Base-by-base conservation (phyloP, 441 rosid genomes). In the Gossypium gossypioides region DNA sequence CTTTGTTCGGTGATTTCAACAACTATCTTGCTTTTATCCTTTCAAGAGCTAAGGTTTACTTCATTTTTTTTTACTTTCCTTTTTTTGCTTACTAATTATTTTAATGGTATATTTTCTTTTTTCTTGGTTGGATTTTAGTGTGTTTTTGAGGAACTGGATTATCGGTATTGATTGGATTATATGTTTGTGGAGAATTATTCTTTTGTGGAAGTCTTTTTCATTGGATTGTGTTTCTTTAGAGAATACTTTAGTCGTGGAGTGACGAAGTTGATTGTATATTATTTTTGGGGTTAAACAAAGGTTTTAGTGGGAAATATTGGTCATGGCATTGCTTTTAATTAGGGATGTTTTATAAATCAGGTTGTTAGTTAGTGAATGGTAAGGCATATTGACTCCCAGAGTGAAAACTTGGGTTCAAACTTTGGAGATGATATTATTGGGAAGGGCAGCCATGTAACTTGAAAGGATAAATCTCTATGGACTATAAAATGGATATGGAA, bases 11-110 rank as follows among this genome's bases (percentile, higher is more conserved):
- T 52, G 99, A 93, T 89, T 91, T 96, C 85, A 93, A 90, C 79
- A 96, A 91, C 82, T 93, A 96, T 75, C 98, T 96, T 58, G 92
- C 84, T 73, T 96, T 93, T 79, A 93, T 89, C 77, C 89, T 96
- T 70, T 87, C 92, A 15, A 92, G 90, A 29, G 92, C 92, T 40
- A 87, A 93, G 97, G 98, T 96, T 77, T 34, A 50, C 42, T 8
- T n/a, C n/a, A 21, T 24, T 58, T 48, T 9, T 55, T 71, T 10
- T 0, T 27, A 27, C 1, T 12, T 58, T 8, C 8, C 0, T 58
- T 57, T 74, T 74, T 59, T 59, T 72, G 32, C 32, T 27, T 27
- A 27, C 6, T 27, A 27, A n/a, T 9, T 54, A 51, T 6, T 66
- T 46, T 60, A 19, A 27, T 27, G 32, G 15, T 16, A 24, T 10